Evolutionary conservation across 495 filamentous ascomycete species (phyloP), one percentile per base, ranked within the genome.

Genomic region (Penicillium egyptiacum): DNA sequence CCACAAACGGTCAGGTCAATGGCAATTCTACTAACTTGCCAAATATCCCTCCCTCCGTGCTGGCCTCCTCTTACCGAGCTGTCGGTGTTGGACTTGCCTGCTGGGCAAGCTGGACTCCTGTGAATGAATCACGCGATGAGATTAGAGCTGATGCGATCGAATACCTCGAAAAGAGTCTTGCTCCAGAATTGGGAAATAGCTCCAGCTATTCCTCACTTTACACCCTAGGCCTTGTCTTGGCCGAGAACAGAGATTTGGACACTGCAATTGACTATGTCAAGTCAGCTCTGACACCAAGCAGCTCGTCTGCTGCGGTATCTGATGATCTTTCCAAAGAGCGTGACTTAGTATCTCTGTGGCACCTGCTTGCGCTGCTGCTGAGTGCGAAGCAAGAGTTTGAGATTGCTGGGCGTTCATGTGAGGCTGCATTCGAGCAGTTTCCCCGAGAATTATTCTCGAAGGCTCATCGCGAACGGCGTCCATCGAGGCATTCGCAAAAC

Each of bases 381-480:
- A 96, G 90, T 63, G 89, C 91, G 9, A 86, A 86, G 58, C 87
- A 95, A 41, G 90, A 96, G 35, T 97, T 90, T 66, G 76, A 84
- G 42, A 86, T 87, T 63, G 92, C 94, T 12, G 81, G 83, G 20
- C 84, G 84, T 37, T 86, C 90, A 3, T 96, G 92, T 60, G 88
- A 94, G 68, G 91, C 89, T 12, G 93, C 92, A 8, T 90, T 96
- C 62, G 90, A 96, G 49, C 88, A 92, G 64, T 96, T 92, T 67
- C 74, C 77, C 14, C 53, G 82, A 46, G 81, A 82, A 2, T 67
- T 77, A 16, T 81, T 83, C 17, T 74, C 85, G 4, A 85, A 85
- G 56, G 81, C 80, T 22, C 73, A 75, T 28, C 64, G 64, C 42
- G 74, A 71, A 30, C 60, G 65, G 53, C 64, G 65, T n/a, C 64